A percentile compares a stretch with the other conserved stretches of the same genome.
These are phyloP conservation scores for Globisporangium sylvaticum DNA, from an alignment of 352 stramenopile species.

Conservation along the genomic window DNA sequence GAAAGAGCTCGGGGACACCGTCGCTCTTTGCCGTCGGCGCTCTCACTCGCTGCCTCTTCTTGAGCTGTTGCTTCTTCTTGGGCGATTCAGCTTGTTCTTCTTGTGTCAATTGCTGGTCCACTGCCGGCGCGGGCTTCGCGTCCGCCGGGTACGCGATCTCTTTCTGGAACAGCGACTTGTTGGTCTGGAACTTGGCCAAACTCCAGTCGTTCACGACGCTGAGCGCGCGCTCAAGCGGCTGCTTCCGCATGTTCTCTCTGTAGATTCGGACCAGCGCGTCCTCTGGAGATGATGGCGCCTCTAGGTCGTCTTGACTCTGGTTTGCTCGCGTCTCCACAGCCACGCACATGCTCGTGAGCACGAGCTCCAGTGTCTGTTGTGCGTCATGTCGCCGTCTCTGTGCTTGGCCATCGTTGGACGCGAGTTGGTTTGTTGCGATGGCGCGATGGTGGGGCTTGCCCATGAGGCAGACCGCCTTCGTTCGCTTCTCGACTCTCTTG, in stretches of 20 bases:
- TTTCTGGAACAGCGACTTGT: neutral
- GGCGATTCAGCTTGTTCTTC: neutral
- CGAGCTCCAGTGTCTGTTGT: neutral
- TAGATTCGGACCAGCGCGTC: neutral
- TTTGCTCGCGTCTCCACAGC: neutral
- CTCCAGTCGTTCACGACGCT: constrained; percentile 7
- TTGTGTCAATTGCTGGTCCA: neutral
- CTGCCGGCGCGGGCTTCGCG: neutral
- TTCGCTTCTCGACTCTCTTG: neutral
- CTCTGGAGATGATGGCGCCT: neutral
- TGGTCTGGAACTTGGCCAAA: constrained; percentile 5
- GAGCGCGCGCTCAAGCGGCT: constrained; percentile 10
- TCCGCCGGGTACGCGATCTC: constrained; percentile 1
- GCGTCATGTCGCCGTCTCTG: too few species aligned
- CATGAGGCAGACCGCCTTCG: neutral
- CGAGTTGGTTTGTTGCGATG: neutral
- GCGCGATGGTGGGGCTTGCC: neutral
- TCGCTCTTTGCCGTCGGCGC: neutral
- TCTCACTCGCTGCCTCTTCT: neutral
- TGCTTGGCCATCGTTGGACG: neutral
- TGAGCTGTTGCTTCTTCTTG: neutral
- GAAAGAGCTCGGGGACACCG: neutral
- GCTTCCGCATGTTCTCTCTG: neutral
- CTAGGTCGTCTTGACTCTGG: neutral
- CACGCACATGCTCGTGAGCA: constrained; percentile 13